Percentiles rank a stretch among this genome's conserved stretches.
phyloP scores from a whole-genome alignment of 2,329 filamentous ascomycete genomes.

The Colletotrichum orchidophilum region DNA sequence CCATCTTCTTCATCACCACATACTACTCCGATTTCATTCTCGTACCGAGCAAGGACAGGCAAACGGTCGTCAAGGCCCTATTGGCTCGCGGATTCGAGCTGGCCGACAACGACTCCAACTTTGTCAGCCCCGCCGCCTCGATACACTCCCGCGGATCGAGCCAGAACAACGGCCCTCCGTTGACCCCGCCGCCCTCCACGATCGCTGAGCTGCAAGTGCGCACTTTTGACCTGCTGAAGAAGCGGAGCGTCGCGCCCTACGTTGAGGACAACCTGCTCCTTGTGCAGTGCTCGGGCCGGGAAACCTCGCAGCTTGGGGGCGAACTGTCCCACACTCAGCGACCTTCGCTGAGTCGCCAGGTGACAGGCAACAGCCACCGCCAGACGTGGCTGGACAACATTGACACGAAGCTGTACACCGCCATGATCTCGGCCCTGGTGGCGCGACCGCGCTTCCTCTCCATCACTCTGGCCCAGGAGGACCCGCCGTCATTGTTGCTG shows the following conservation, averaged over 20 bases:
- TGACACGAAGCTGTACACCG: constrained; percentile 71
- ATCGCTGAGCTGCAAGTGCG: constrained; percentile 82
- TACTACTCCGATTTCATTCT: constrained; percentile 98
- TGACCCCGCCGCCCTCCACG: constrained; percentile 80
- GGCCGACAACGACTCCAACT: constrained; percentile 75
- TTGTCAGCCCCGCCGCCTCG: constrained; percentile 64
- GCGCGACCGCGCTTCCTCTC: constrained; percentile 76
- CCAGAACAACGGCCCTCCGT: constrained; percentile 61
- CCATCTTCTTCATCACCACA: constrained; percentile 98
- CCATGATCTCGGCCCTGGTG: constrained; percentile 68
- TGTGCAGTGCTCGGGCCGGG: constrained; percentile 81
- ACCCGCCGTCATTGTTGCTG: constrained; percentile 77
- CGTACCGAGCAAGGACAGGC: constrained; percentile 79
- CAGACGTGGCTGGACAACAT: constrained; percentile 66
- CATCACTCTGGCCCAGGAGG: constrained; percentile 76
- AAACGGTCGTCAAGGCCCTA: constrained; percentile 79
- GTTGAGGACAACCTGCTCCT: constrained; percentile 76
- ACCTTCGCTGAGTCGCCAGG: constrained; percentile 47
- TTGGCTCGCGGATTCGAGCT: constrained; percentile 86
- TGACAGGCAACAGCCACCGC: constrained; percentile 47
- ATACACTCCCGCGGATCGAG: constrained; percentile 42
- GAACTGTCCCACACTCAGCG: constrained; percentile 45
- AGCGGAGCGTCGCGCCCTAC: constrained; percentile 77
- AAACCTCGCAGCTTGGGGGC: constrained; percentile 52
- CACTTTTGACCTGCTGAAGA: constrained; percentile 86